A percentile compares a stretch with the other conserved stretches of the same genome.
Conservation (phyloP, 352 stramenopile genomes). For the Pythium biforme region DNA sequence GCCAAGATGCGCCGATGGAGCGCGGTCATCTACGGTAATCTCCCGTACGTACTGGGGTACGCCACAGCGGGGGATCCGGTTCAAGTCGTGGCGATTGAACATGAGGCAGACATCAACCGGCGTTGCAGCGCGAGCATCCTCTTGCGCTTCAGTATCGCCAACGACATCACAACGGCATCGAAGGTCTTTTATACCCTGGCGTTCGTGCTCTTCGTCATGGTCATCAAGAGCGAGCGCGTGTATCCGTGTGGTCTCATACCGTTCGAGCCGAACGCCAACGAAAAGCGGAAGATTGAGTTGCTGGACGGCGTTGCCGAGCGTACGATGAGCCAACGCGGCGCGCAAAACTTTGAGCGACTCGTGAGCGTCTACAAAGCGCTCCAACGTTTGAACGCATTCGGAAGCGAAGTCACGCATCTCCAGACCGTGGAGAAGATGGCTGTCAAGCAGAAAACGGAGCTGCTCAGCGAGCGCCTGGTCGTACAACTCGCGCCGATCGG, state of each 20-base stretch:
- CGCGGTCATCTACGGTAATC: conserved; percentile 8
- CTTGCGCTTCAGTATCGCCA: neutral
- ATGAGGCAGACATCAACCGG: conserved; percentile 1
- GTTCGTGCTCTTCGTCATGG: neutral
- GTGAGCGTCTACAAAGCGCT: neutral
- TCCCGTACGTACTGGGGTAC: conserved; percentile 19
- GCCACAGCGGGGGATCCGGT: conserved; percentile 7
- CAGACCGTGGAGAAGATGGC: neutral
- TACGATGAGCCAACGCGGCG: neutral
- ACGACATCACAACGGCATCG: neutral
- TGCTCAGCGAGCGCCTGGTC: neutral
- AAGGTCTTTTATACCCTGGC: neutral
- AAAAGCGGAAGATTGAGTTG: neutral
- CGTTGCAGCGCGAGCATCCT: neutral
- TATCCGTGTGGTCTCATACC: neutral
- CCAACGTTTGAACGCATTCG: neutral
- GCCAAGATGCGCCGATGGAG: conserved; percentile 15
- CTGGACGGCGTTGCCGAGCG: neutral
- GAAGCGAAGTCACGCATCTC: neutral
- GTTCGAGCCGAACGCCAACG: neutral
- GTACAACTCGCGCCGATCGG: neutral
- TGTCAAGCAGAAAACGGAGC: too few species aligned
- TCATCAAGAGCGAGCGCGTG: neutral
- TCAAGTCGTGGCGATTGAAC: conserved; percentile 16
- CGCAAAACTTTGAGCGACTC: neutral